Base-by-base conservation (phyloP, 1,139 yeast genomes). In the Yamadazyma dushanensis region DNA sequence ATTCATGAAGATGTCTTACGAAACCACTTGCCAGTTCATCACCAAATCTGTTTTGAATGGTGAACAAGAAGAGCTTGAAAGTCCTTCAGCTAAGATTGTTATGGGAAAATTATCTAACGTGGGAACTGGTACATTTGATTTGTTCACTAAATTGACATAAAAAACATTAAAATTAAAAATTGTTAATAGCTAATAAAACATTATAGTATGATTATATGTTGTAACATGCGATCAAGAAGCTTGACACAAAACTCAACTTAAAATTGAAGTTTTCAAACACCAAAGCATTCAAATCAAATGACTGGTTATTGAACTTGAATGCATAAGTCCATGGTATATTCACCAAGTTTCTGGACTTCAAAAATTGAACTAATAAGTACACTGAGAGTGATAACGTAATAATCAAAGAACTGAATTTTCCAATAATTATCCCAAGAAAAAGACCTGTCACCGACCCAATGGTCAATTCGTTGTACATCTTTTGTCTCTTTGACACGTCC, bases 1-100 rank as follows among this genome's bases (percentile, higher is more conserved):
- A 21, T 87, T 94, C 70, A 83, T 89, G 92, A 94, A 94, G 74
- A 94, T 94, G 99, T 88, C 97, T 41, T 94, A 89, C 63, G 99
- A 94, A 68, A 92, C 98, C 32, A 94, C 99, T 2, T 89, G 97
- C 70, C 95, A 87, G 63, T 94, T 94, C 75, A 76, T 94, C 62
- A 92, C 97, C 37, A 88, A 88, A 70, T 96, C 98, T 9, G 97
- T 94, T 30, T 73, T 94, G 58, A 94, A 92, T 50, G 89, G 94
- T 44, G 96, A 87, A 45, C 73, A 83, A 51, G 99, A 94, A 65
- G 81, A 81, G 45, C 70, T 94, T 55, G 90, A 88, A 50, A 80
- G 89, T 43, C 99, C 99, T 21, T 85, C 96, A 30, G 95, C 98
- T n/a, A 78, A 94, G 57, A 80, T 94, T 50, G 98, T 94, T 34